A percentile compares a stretch with the other conserved stretches of the same genome.
phyloP scores from a whole-genome alignment of 2,329 filamentous ascomycete genomes.

The Colletotrichum nymphaeae region DNA sequence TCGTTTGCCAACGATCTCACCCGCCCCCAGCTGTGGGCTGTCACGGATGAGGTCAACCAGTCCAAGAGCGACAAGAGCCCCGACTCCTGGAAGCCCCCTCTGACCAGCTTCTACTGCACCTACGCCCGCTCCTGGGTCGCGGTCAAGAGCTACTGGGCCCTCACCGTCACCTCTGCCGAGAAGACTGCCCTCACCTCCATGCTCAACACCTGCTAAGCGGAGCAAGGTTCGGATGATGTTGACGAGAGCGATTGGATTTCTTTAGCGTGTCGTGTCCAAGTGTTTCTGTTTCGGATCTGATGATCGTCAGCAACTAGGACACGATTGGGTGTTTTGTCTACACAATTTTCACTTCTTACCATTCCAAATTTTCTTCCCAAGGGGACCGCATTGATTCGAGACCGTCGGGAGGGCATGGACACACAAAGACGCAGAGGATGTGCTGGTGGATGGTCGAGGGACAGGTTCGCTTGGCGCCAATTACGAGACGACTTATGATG shows the following conservation, averaged over 20 bases:
- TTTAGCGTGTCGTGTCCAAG: neutral
- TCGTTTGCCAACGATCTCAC: constrained; percentile 82
- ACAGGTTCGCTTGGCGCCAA: constrained; percentile 14
- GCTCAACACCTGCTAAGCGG: constrained; percentile 69
- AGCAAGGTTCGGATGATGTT: neutral
- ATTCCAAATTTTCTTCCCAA: neutral
- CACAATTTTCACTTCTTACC: neutral
- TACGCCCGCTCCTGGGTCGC: constrained; percentile 83
- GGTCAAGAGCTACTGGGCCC: constrained; percentile 78
- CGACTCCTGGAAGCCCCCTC: constrained; percentile 80
- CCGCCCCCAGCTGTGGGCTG: constrained; percentile 81
- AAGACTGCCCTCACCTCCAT: constrained; percentile 75
- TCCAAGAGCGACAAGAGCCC: constrained; percentile 79
- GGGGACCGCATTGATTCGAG: neutral
- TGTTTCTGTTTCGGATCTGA: neutral
- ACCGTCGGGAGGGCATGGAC: neutral
- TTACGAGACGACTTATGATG: constrained; percentile 10
- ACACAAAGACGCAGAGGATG: constrained; percentile 1
- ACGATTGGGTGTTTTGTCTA: neutral
- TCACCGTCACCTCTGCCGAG: constrained; percentile 79
- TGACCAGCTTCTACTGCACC: constrained; percentile 78
- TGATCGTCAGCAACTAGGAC: neutral
- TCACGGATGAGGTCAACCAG: constrained; percentile 82
- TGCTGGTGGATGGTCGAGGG: constrained; percentile 1
- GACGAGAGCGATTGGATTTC: neutral